Evolutionary conservation across 2,329 filamentous ascomycete genomes (phyloP).

Genomic region (Cladosporium sp.): DNA sequence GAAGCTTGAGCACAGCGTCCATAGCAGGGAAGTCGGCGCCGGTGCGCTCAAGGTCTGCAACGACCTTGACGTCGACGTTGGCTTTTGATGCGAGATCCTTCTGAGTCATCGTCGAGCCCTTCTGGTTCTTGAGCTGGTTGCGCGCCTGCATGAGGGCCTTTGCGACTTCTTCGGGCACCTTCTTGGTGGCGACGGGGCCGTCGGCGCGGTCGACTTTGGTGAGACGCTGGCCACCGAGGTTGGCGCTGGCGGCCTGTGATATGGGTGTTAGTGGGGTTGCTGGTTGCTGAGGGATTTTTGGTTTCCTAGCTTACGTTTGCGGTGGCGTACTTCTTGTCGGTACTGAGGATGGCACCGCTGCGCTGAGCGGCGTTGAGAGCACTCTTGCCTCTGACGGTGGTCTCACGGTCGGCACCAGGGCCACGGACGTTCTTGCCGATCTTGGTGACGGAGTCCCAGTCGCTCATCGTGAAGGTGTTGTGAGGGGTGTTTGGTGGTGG

Average conservation of each 20-base stretch:
- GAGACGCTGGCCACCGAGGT: conserved; percentile 81
- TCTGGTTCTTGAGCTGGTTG: conserved; percentile 78
- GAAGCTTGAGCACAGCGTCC: conserved; percentile 83
- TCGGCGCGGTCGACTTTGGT: conserved; percentile 97
- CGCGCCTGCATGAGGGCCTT: conserved; percentile 79
- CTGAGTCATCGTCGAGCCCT: conserved; percentile 74
- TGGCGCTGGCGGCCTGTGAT: conserved; percentile 36
- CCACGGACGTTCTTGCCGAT: conserved; percentile 83
- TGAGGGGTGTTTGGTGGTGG: neutral
- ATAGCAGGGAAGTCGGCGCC: conserved; percentile 76
- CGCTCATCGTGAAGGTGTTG: conserved; percentile 49
- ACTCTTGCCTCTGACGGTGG: conserved; percentile 79
- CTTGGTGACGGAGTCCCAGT: conserved; percentile 89
- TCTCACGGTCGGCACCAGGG: conserved; percentile 73
- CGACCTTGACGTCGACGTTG: conserved; percentile 77
- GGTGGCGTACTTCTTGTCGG: conserved; percentile 86
- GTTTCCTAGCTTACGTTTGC: conserved; percentile 72
- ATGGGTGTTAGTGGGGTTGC: conserved; percentile 34
- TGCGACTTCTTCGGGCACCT: conserved; percentile 76
- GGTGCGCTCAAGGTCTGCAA: conserved; percentile 84
- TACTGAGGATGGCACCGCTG: conserved; percentile 70
- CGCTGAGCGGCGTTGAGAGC: conserved; percentile 89
- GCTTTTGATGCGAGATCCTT: conserved; percentile 82
- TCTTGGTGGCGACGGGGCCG: conserved; percentile 97
- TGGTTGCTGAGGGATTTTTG: neutral